A percentile compares a stretch with the other conserved stretches of the same genome.
phyloP scores from a whole-genome alignment of 495 filamentous ascomycete genomes.

The Penicillium alfredii region DNA sequence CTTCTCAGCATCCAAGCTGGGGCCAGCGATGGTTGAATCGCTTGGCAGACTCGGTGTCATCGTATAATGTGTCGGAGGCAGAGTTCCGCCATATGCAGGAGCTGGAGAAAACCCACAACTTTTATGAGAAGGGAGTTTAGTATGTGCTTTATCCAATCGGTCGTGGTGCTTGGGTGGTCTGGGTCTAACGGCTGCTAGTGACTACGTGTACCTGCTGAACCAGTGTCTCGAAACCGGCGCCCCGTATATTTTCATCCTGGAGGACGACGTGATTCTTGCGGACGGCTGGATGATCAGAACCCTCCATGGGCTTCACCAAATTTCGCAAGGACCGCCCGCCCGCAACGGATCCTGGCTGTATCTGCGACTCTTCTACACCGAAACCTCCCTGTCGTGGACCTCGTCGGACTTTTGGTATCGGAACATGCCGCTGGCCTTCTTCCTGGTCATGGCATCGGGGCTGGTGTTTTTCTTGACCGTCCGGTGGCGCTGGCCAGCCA shows the following conservation, averaged over 20 bases:
- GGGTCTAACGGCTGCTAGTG: too few relatives aligned
- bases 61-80: slow-evolving; percentile 16
- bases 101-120: slow-evolving; percentile 18
- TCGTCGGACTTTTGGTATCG: slow-evolving; percentile 32
- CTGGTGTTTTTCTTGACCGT: slow-evolving; percentile 11
- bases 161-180: too few relatives aligned
- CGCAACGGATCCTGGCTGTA: slow-evolving; percentile 35
- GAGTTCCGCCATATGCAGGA: slow-evolving; percentile 13
- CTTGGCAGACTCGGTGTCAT: slow-evolving; percentile 23
- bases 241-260: slow-evolving; percentile 40
- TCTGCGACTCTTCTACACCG: slow-evolving; percentile 45
- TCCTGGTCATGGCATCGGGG: slow-evolving; percentile 15
- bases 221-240: slow-evolving; percentile 32
- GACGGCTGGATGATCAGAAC: slow-evolving; percentile 43
- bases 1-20: slow-evolving; percentile 41
- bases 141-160: too few relatives aligned
- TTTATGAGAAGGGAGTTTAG: slow-evolving; percentile 28
- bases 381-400: slow-evolving; percentile 36
- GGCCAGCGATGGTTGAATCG: slow-evolving; percentile 43
- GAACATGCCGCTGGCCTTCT: slow-evolving; percentile 34
- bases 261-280: slow-evolving; percentile 44
- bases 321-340: slow-evolving; percentile 17
- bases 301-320: slow-evolving; percentile 27
- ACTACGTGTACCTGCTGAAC: slow-evolving; percentile 40
- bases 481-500: slow-evolving; percentile 9